Percentiles rank a stretch among this genome's conserved stretches.
Conservation (phyloP, 352 stramenopile species). For the Lagenidium giganteum region DNA sequence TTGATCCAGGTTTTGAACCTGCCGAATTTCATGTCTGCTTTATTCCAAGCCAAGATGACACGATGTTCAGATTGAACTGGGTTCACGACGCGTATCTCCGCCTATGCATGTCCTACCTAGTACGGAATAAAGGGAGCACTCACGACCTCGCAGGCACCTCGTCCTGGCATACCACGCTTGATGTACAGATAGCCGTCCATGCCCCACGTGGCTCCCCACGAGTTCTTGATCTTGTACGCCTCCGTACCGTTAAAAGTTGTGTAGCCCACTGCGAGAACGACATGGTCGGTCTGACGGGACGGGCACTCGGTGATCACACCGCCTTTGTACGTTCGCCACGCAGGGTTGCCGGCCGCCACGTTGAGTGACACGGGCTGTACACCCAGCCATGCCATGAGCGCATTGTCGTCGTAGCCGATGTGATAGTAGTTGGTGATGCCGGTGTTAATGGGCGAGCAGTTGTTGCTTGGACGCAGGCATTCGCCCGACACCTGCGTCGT, state of each 20-base stretch:
- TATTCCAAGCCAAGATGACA: no score
- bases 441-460: not conserved
- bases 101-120: no score
- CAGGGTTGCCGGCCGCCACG: conserved; percentile 13
- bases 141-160: no score
- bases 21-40: no score
- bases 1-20: no score
- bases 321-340: conserved; percentile 57
- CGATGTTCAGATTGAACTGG: no score
- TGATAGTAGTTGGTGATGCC: not conserved
- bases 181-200: conserved; percentile 96
- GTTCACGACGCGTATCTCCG: no score
- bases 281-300: conserved; percentile 78
- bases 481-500: not conserved
- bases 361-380: conserved; percentile 14
- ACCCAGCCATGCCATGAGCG: conserved; percentile 8
- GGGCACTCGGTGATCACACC: conserved; percentile 84
- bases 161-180: conserved; percentile 81
- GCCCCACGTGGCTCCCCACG: conserved; percentile 90
- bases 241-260: conserved; percentile 83
- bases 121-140: no score
- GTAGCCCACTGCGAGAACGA: conserved; percentile 96
- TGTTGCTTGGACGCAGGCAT: not conserved
- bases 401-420: conserved; percentile 2
- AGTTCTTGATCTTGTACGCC: conserved; percentile 99